Evolutionary conservation across 148 eudicot species (phyloP), one percentile per base, ranked within the genome.

Genomic region (Persicaria tinctoria): DNA sequence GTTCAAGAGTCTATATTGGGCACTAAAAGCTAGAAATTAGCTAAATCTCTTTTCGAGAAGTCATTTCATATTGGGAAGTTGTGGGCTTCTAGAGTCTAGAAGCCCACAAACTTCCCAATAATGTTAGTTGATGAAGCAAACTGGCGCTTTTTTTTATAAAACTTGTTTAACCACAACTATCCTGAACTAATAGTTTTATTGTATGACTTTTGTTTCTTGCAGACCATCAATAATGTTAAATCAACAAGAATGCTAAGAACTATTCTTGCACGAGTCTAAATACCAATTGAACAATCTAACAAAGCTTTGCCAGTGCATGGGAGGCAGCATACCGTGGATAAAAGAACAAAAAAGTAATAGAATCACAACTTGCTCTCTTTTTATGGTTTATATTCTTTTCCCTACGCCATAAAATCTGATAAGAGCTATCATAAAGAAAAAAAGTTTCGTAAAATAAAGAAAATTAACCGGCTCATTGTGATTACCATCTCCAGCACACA

Each of bases 401-500:
- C 18, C 70, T 66, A 48, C 13, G 5, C 70, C 18, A 44, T 41
- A 12, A 0, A 44, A 66, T n/a, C 46, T 38, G 1, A 41, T 3
- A 18, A 66, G 1, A 32, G 41, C 47, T 66, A 41, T 66, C 48
- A 66, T 7, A 23, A 60, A 66, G 18, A n/a, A 46, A 38, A 23
- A 45, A 49, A 62, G 5, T n/a, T 4, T 16, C 38, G 72, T 4
- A 32, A 47, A 71, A 1, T 71, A 10, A 10, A 6, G 27, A 46
- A 64, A 47, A 50, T 18, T 17, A 75, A 63, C 18, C 45, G 46
- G 71, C 18, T 12, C 17, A 57, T 74, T 70, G 47, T 49, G 49
- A 20, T 55, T 87, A 93, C 97, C 98, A 78, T 94, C 98, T 86
- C 98, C 98, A 85, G 97, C 98, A 75, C 97, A 93, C 48, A 94